Evolutionary conservation across 2,329 filamentous ascomycete species (phyloP).

Genomic region (Parasarocladium wereldwijsianum): DNA sequence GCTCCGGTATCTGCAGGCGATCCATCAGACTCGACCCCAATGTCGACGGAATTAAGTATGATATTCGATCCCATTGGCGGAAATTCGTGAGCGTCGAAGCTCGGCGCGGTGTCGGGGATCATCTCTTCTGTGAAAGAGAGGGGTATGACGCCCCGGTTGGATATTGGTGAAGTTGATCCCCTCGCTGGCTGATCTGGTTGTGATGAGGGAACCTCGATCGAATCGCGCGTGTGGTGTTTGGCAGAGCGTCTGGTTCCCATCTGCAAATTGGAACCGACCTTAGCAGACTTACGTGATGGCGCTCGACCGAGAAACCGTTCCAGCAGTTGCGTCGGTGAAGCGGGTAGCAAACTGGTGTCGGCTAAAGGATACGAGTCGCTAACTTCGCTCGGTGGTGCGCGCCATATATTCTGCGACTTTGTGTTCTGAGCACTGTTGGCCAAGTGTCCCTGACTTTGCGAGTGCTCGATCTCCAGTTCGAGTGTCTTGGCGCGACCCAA

Average conservation of each 20-base stretch:
- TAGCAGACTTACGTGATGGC: too few species aligned
- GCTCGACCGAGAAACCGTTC: slow-evolving; percentile 26
- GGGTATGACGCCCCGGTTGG: neutral
- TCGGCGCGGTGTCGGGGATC: too few species aligned
- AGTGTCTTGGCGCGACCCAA: slow-evolving; percentile 7
- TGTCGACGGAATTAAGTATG: too few species aligned
- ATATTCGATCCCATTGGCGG: too few species aligned
- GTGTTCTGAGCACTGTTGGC: slow-evolving; percentile 2
- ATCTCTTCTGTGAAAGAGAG: slow-evolving; percentile 5
- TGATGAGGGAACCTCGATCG: slow-evolving; percentile 12
- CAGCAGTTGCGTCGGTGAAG: slow-evolving; percentile 34
- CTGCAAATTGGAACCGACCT: too few species aligned
- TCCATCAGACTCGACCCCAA: too few species aligned
- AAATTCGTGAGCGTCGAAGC: too few species aligned
- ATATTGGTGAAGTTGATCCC: neutral
- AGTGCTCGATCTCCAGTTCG: too few species aligned
- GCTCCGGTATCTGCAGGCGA: slow-evolving; percentile 4
- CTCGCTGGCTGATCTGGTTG: slow-evolving; percentile 1
- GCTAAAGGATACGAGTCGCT: slow-evolving; percentile 37
- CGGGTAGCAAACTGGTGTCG: slow-evolving; percentile 11
- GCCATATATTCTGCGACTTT: slow-evolving; percentile 22
- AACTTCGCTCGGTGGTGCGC: slow-evolving; percentile 32
- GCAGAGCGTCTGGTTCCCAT: too few species aligned
- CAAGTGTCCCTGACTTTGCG: too few species aligned
- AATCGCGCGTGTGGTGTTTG: too few species aligned